Evolutionary conservation across 163 green algal species (phyloP), one percentile per base, ranked within the genome.

Genomic region (Volvox carteri): DNA sequence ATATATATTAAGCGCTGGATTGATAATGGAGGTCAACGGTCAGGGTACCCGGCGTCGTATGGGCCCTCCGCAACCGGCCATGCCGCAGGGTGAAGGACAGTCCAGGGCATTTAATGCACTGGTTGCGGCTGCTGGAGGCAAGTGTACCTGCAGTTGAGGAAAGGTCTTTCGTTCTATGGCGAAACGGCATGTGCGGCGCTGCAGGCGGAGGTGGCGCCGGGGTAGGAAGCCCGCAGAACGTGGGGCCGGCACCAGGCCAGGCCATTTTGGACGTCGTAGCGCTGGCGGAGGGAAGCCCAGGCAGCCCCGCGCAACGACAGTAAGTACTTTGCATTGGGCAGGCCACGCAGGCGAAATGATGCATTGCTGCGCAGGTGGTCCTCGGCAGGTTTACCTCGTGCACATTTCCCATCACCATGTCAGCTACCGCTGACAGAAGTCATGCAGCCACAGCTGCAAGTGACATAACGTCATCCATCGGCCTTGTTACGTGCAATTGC

Each of bases 1-100:
- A 11, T 65, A 30, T 7, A 7, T 65, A 65, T 65, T 65, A 65
- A 65, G 54, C 54, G 25, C 28, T 19, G 54, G 50, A 16, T 33
- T 50, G 7, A 23, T 11, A 8, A 85, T 85, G 77, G 77, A 85
- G 25, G 77, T 85, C 52, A 85, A 85, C 30, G 77, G 52, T 18
- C 73, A 80, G 73, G 77, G 50, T 35, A 73, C 77, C 23, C 77
- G 77, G 6, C 54, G 77, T 48, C 52, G 50, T 16, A 56, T 78
- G 70, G 70, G 70, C 39, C 70, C 70, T 58, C 58, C 58, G 58
- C 58, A 18, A 68, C 18, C 58, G 23, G 60, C 9, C 3, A 28
- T 39, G 12, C 60, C 60, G 54, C 54, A 65, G 25, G 60, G 60
- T 35, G 23, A 23, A 19, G 4, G 9, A 19, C 60, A 72, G 60